Base-by-base conservation (phyloP, 2,329 filamentous ascomycete species). In the Botrytis medusae region DNA sequence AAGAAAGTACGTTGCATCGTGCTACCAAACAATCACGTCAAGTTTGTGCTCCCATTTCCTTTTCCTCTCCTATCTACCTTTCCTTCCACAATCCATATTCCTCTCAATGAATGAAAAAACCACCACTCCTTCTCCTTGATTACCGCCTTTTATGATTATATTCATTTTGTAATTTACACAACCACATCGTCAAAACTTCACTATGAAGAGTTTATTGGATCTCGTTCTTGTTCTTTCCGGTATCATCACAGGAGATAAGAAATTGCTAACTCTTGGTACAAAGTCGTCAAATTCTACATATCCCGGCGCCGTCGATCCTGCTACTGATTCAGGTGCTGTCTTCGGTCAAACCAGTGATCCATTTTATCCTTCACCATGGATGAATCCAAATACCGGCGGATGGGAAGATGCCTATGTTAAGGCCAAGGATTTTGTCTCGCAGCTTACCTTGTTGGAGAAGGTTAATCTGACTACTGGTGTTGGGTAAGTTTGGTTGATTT, bases 401-500 rank as follows among this genome's bases (percentile, higher is more conserved):
- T 96, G 93, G 93, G 84, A 84, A n/a, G 87, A 88, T 34, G 92
- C 91, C 77, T 95, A 94, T 79, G 83, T 83, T 65, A 93, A 92
- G 78, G 93, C 93, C 0, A 87, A 89, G 74, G 83, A 85, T 4
- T 82, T 95, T 42, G 92, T 95, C 20, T 87, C 89, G 70, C 87
- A 89, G 69, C 92, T 95, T 90, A 95, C 92, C 0, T 82, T 95
- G 71, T 90, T 92, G 5, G 93, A 95, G 81, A 95, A 95, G 83
- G 94, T 98, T 82, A 98, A 98, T 82, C 82, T 99, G 76, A 98
- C 95, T 4, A 98, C 95, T 0, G 95, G 95, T 82, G 90, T 91
- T 42, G 79, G 77, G 48, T 79, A 46, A 64, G 57, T 54, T 54
- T 63, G 10, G 3, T 20, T 2, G 22, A 9, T 5, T 8, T 22